phyloP scores from a whole-genome alignment of 345 rosid species.

The Murraya koenigii region DNA sequence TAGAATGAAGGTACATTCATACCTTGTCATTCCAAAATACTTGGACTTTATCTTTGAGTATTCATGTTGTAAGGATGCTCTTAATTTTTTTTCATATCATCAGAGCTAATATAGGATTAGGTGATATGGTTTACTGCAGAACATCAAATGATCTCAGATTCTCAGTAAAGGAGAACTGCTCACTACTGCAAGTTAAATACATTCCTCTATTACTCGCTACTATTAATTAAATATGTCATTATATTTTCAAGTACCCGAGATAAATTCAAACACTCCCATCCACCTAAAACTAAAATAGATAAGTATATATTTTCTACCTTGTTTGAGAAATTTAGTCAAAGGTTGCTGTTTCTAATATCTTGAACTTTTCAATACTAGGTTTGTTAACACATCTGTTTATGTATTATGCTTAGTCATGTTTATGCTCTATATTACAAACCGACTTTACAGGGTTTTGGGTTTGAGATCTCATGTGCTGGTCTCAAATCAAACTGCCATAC shows the following conservation, averaged over 20 bases:
- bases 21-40: neutral
- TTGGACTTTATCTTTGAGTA: neutral
- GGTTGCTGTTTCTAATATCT: neutral
- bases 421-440: neutral
- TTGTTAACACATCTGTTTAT: neutral
- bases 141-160: neutral
- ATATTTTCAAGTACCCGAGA: neutral
- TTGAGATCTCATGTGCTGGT: neutral
- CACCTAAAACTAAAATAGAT: neutral
- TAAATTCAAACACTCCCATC: neutral
- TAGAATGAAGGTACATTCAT: slow-evolving; percentile 53
- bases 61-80: neutral
- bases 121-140: neutral
- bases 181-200: neutral
- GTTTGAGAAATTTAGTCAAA: neutral
- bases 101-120: neutral
- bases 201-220: no score
- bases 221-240: neutral
- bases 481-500: neutral
- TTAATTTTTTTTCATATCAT: neutral
- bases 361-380: neutral
- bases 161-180: neutral
- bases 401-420: neutral
- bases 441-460: neutral
- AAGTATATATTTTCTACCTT: no score